Evolutionary conservation across 2,329 filamentous ascomycete genomes (phyloP).

Genomic region (Fusarium sp.): DNA sequence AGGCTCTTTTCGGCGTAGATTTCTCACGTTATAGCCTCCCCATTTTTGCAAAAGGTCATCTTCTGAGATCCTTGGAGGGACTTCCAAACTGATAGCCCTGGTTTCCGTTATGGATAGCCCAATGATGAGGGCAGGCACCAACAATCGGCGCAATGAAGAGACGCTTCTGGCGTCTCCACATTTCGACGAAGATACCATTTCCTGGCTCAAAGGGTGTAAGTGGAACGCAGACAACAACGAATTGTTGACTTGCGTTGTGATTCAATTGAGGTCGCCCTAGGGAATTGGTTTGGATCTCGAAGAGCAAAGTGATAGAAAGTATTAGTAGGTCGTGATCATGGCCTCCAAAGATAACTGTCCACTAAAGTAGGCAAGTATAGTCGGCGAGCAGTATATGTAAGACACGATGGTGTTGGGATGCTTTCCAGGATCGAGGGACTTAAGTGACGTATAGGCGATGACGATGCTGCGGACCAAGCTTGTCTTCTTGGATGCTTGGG

Average conservation of each 20-base stretch:
- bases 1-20: conserved; percentile 29
- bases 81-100: conserved; percentile 22
- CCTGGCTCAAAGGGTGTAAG: neutral
- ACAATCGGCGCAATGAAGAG: conserved; percentile 35
- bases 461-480: conserved; percentile 18
- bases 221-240: neutral
- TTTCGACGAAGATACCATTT: conserved; percentile 30
- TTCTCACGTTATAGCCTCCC: conserved; percentile 34
- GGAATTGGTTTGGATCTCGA: conserved; percentile 7
- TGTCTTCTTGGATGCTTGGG: conserved; percentile 17
- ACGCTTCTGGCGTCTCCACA: conserved; percentile 22
- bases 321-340: conserved; percentile 23
- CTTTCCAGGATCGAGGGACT: conserved; percentile 20
- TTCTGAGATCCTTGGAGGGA: conserved; percentile 39
- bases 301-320: conserved; percentile 13
- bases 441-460: conserved; percentile 30
- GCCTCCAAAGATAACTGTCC: neutral
- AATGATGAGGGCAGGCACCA: conserved; percentile 36
- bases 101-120: conserved; percentile 33
- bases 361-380: conserved; percentile 14
- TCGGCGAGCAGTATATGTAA: conserved; percentile 18
- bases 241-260: neutral
- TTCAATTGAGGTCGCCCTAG: neutral
- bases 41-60: conserved; percentile 41
- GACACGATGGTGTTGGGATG: conserved; percentile 8